Base-by-base conservation (phyloP, 179 eudicot species). In the Drosera spatulata region DNA sequence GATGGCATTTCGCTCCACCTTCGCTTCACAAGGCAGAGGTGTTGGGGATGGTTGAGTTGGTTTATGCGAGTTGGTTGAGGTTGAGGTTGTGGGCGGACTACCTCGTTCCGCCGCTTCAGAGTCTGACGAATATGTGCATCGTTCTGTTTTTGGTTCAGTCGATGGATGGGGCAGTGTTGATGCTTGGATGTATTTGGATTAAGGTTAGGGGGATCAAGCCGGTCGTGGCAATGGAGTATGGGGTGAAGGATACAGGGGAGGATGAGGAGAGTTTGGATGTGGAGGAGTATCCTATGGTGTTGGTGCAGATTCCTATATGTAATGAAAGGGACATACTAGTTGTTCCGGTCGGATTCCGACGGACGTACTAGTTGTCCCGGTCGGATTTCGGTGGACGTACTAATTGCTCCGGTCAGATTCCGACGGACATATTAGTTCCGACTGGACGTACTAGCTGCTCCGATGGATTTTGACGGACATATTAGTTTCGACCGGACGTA, bases 1-100 rank as follows among this genome's bases (percentile, higher is more conserved):
- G 97, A 3, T 91, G 94, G 91, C 95, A 88, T 79, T 91, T 91
- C 46, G 78, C 82, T 64, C 96, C 96, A n/a, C 91, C 97, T 10
- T 58, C 68, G 50, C 55, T 85, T 41, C 71, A 74, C 42, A 63
- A 77, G 52, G 68, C 73, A 22, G 33, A 22, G 33, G 33, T 22
- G 33, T 22, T 22, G 33, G 1, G 33, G 33, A 22, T 22, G 33
- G 33, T 86, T 69, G 88, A 82, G 75, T 66, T 76, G 14, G 72
- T 82, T 6, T 91, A 88, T 38, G 85, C 87, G 5, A 68, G 66
- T 6, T 91, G 97, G 97, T 61, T 91, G 57, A 62, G 72, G 5
- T 58, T 80, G 58, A 71, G 97, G 5, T 58, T 80, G 58, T 69
- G 97, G 79, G 91, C 78, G 2, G 67, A 69, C 6, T 91, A 91